Evolutionary conservation across 495 filamentous ascomycete species (phyloP).

Genomic region (Cairneyella variabilis): DNA sequence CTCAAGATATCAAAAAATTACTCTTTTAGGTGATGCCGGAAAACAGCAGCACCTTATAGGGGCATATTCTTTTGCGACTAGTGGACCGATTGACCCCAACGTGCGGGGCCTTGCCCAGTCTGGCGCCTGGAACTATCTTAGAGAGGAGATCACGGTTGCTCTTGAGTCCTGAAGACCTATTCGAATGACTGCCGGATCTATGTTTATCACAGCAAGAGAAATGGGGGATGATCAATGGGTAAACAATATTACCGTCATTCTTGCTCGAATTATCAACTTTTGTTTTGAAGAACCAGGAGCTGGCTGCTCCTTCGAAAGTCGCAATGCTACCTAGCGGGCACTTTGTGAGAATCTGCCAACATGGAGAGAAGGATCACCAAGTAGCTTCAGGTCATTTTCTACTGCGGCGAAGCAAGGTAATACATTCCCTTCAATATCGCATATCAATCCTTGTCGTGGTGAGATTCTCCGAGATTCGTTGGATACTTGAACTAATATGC

Average conservation of each 20-base stretch:
- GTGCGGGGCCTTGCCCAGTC: constrained; percentile 20
- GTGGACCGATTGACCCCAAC: constrained; percentile 11
- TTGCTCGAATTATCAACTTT: constrained; percentile 2
- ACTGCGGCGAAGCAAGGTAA: background rate
- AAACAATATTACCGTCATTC: background rate
- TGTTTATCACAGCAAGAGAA: constrained; percentile 12
- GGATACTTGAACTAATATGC: background rate
- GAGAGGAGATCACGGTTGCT: constrained; percentile 33
- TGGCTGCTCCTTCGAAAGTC: background rate
- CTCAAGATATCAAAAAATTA: constrained; percentile 22
- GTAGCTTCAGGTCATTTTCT: background rate
- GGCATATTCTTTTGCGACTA: constrained; percentile 27
- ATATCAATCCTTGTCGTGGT: background rate
- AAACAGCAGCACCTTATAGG: constrained; percentile 21
- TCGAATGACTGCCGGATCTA: constrained; percentile 26
- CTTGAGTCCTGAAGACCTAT: constrained; percentile 23
- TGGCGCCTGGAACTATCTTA: constrained; percentile 32
- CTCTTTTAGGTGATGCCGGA: constrained; percentile 23
- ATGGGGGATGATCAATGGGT: background rate
- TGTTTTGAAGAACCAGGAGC: background rate
- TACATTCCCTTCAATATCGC: background rate
- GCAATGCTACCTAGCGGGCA: background rate
- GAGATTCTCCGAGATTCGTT: background rate
- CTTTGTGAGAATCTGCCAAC: background rate
- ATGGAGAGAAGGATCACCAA: background rate